Conservation (phyloP, 768 basidiomycete species). For the Psilocybe azurescens region DNA sequence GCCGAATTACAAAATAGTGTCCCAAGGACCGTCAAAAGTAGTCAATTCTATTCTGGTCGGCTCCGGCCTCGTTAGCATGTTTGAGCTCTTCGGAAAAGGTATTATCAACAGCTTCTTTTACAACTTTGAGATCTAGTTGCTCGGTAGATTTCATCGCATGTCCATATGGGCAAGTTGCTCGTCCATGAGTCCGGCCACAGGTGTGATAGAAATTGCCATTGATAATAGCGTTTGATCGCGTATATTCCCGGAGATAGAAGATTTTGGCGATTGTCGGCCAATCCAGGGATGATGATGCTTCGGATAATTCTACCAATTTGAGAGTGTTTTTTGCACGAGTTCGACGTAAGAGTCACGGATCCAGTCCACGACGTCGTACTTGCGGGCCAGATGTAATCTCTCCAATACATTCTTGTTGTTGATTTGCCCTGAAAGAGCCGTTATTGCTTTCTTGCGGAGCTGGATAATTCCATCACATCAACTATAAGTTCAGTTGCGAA, state of each 20-base stretch:
- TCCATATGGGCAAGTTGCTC: too few species aligned
- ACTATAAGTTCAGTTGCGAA: neutral
- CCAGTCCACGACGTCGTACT: neutral
- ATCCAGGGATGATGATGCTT: neutral
- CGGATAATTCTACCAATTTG: neutral
- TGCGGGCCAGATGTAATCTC: neutral
- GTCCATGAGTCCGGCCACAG: too few species aligned
- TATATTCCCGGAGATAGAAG: neutral
- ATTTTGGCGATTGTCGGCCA: slow-evolving; percentile 14
- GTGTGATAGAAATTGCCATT: too few species aligned
- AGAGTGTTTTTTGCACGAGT: neutral
- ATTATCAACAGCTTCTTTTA: too few species aligned
- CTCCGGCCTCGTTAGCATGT: too few species aligned
- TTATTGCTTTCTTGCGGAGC: neutral
- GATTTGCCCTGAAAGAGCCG: neutral
- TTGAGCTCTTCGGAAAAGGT: too few species aligned
- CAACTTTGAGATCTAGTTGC: too few species aligned
- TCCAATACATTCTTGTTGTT: neutral
- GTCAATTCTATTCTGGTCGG: too few species aligned
- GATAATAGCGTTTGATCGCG: too few species aligned
- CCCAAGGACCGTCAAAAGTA: too few species aligned
- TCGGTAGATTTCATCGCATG: too few species aligned
- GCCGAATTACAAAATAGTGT: too few species aligned
- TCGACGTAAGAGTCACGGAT: neutral
- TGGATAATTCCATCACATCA: neutral